Conservation (phyloP, 495 filamentous ascomycete species). For the Rhypophila decipiens region DNA sequence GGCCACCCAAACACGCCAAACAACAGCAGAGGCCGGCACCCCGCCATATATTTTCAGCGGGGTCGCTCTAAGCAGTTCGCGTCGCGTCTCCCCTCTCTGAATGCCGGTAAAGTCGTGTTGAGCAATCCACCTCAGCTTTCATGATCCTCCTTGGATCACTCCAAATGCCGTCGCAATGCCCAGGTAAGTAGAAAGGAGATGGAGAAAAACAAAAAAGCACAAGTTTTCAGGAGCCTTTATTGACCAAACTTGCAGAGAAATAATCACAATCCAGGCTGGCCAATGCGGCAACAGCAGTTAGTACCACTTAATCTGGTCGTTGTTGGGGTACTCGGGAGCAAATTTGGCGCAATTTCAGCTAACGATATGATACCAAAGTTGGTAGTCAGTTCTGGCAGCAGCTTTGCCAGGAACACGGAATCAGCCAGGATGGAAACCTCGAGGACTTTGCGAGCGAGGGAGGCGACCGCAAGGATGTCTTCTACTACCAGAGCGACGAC, state of each 20-base stretch:
- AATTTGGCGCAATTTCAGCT: no score
- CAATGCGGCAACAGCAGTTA: constrained; percentile 98
- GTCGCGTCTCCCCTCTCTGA: background rate
- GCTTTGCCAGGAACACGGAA: constrained; percentile 94
- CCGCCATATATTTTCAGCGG: constrained; percentile 2
- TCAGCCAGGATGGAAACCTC: constrained; percentile 92
- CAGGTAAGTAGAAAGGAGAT: constrained; percentile 27
- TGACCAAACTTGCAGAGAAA: constrained; percentile 62
- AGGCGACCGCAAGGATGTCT: constrained; percentile 96
- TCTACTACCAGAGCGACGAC: constrained; percentile 98
- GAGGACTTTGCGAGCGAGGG: constrained; percentile 95
- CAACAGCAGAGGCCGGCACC: background rate
- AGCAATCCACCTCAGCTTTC: background rate
- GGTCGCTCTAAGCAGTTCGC: background rate
- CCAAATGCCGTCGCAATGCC: constrained; percentile 42
- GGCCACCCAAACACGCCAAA: background rate
- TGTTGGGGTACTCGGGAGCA: no score
- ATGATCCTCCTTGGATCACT: constrained; percentile 1
- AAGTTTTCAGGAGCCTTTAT: background rate
- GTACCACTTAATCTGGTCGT: constrained; percentile 32
- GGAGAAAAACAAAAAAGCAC: background rate
- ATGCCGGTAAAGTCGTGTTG: constrained; percentile 14
- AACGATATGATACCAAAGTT: constrained; percentile 47
- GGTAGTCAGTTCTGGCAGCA: constrained; percentile 97
- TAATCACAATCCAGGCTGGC: constrained; percentile 97